phyloP scores from a whole-genome alignment of 1,284 basidiomycete genomes.

The Cystobasidium pallidum region DNA sequence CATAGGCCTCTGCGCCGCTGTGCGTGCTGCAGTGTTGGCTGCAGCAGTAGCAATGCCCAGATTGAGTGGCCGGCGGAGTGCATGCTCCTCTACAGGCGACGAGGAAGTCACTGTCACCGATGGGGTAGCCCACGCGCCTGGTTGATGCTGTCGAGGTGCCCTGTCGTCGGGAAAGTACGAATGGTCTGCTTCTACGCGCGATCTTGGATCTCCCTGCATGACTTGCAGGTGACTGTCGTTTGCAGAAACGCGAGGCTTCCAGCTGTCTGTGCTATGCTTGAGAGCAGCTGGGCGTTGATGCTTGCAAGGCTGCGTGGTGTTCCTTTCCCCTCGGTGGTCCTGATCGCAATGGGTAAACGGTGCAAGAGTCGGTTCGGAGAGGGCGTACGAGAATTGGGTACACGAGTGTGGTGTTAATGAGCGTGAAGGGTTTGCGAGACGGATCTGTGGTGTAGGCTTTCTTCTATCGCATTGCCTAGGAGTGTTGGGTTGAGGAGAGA shows the following conservation, averaged over 20 bases:
- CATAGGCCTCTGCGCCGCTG: constrained; percentile 3
- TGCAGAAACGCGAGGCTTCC: neutral
- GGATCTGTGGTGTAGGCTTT: constrained; percentile 18
- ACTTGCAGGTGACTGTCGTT: too few relatives aligned
- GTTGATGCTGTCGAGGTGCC: neutral
- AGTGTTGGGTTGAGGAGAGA: constrained; percentile 50
- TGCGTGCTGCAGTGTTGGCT: constrained; percentile 10
- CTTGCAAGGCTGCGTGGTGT: neutral
- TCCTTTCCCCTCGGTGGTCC: neutral
- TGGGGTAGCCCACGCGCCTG: neutral
- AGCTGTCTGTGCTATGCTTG: neutral
- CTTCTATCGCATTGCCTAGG: constrained; percentile 6
- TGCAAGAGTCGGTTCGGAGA: too few relatives aligned
- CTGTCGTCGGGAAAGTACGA: neutral
- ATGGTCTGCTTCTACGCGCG: constrained; percentile 17
- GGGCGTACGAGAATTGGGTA: constrained; percentile 3
- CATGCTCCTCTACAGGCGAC: constrained; percentile 2
- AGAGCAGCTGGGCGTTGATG: neutral
- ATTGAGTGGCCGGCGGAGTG: constrained; percentile 17
- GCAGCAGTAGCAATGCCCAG: constrained; percentile 28
- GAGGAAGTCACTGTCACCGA: neutral
- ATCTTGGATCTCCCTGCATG: neutral
- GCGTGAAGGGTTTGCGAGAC: constrained; percentile 49
- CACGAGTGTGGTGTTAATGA: constrained; percentile 12
- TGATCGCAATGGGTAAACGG: constrained; percentile 12